phyloP scores from a whole-genome alignment of 2,329 filamentous ascomycete species.

The Nothomitra cinnamomea region DNA sequence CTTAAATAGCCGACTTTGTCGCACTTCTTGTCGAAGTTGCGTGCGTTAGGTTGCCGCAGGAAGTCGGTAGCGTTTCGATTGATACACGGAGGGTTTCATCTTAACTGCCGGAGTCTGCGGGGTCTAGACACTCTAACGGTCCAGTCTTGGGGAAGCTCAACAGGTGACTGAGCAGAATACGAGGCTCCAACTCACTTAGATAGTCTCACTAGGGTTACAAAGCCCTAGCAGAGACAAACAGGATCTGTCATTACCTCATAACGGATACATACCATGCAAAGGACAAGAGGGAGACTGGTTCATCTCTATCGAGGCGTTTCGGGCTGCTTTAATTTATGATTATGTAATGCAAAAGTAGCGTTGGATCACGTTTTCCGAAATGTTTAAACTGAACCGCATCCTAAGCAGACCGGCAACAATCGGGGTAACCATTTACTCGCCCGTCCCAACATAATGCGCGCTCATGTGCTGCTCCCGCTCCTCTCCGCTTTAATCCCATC shows the following conservation, averaged over 20 bases:
- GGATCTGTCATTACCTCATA: too few relatives aligned
- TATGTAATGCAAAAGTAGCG: background rate
- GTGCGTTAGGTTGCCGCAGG: background rate
- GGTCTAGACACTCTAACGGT: too few relatives aligned
- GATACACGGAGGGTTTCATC: background rate
- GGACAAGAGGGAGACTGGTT: too few relatives aligned
- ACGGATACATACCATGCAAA: too few relatives aligned
- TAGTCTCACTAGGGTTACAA: too few relatives aligned
- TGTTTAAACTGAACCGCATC: too few relatives aligned
- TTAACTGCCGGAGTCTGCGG: background rate
- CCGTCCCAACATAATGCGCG: background rate
- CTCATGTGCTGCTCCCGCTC: background rate
- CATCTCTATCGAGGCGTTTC: too few relatives aligned
- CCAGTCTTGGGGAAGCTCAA: too few relatives aligned
- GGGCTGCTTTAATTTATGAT: background rate
- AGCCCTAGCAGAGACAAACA: too few relatives aligned
- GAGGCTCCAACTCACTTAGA: too few relatives aligned
- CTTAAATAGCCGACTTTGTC: background rate
- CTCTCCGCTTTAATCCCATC: background rate
- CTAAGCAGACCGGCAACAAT: too few relatives aligned
- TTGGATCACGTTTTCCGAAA: background rate
- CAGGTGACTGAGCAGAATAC: too few relatives aligned
- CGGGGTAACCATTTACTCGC: background rate
- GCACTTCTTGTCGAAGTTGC: background rate
- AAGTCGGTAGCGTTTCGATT: background rate